Base-by-base conservation (phyloP, 139 green algal species). In the Picochlorum sp. region DNA sequence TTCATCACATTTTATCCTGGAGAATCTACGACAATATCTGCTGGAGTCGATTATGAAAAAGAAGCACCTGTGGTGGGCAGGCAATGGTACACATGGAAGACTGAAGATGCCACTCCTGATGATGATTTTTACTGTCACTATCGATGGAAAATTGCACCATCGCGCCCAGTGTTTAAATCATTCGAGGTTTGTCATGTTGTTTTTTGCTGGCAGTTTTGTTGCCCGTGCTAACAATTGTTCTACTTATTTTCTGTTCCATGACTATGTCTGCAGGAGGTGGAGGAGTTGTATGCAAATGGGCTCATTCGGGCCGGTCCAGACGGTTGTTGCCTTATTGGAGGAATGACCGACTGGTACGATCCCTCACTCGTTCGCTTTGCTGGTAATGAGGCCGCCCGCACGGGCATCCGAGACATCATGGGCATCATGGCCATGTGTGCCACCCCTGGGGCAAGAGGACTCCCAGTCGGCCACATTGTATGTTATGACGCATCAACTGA, bases 11-110 rank as follows among this genome's bases (percentile, higher is more conserved):
- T 92, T 33, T 73, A 83, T 36, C 89, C 89, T 3, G 76, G 74
- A 2, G 55, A 70, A 28, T 45, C 35, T 39, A 28, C 40, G 9
- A 35, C 36, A 22, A 44, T 85, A 1, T 90, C 70, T 4, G 78
- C 70, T 6, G 86, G 86, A 5, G 63, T 94, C 8, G 80, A 94
- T 62, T 68, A 76, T 25, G n/a, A n/a, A 2, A 28, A 39, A 3
- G 66, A 74, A 30, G 78, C 67, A 33, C 35, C 74, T 5, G 61
- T 93, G 18, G 84, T 96, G 25, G 89, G 89, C n/a, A 79, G 68
- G 40, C 89, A 96, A 70, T 96, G 89, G 87, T 65, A 74, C 10
- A 85, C 69, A 4, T 96, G 87, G 85, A 67, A 43, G 13, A 61
- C 80, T 6, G 35, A 18, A 0, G 52, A 59, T 43, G 18, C 52